Conservation (phyloP, 176 grass and related monocot species). For the Sorghum bicolor region DNA sequence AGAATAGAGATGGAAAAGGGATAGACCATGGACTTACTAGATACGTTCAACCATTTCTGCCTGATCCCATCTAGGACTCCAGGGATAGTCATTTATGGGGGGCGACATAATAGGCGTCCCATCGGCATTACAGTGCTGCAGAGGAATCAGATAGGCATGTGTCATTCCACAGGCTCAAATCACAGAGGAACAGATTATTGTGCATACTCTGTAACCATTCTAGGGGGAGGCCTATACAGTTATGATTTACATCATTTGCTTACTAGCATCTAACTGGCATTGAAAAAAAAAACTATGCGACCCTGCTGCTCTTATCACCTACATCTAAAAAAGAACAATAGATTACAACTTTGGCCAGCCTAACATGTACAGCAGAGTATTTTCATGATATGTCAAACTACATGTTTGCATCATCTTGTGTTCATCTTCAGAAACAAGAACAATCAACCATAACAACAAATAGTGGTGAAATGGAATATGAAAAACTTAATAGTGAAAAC, state of each 20-base stretch:
- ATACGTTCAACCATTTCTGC: slow-evolving; percentile 73
- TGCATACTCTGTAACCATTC: neutral
- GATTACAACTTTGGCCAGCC: neutral
- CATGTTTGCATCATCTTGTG: neutral
- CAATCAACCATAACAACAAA: neutral
- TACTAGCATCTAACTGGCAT: neutral
- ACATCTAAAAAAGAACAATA: neutral
- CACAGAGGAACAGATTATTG: neutral
- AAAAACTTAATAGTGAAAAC: neutral
- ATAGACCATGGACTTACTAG: slow-evolving; percentile 56
- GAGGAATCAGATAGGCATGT: neutral
- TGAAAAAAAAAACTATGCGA: neutral
- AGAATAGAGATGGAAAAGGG: neutral
- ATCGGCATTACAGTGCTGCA: slow-evolving; percentile 76
- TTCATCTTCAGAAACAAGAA: neutral
- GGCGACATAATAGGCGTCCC: slow-evolving; percentile 57
- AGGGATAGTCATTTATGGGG: slow-evolving; percentile 82
- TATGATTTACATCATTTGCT: neutral
- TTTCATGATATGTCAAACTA: neutral
- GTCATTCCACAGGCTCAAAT: neutral
- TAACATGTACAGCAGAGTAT: slow-evolving; percentile 1
- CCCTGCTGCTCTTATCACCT: neutral
- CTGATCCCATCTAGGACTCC: slow-evolving; percentile 92
- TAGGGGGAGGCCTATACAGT: neutral
- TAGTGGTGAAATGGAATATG: neutral